Base-by-base conservation (phyloP, 305 asterid species). In the Fraxinus xanthoxyloides region DNA sequence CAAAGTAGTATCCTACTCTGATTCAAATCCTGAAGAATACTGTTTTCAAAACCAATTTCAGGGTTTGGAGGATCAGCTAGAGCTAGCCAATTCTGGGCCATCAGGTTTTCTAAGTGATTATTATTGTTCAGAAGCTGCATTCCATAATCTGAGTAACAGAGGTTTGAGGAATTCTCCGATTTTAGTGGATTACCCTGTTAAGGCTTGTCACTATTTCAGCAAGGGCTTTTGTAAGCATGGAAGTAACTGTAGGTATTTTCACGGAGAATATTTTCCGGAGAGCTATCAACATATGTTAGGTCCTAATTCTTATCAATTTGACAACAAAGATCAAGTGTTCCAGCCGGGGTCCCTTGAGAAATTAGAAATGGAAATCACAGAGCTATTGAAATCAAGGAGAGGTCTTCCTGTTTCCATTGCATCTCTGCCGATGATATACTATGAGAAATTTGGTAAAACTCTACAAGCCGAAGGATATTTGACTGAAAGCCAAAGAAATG, bases 401-500 rank as follows among this genome's bases (percentile, higher is more conserved):
- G 97, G 98, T 65, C 75, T 34, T 77, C 98, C 98, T 1, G 90
- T 95, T 80, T 93, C 99, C 13, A 95, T 95, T 82, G 99, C 99
- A 2, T 86, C 97, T 56, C 87, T 95, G 75, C 98, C 98, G 0
- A 89, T 91, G 97, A 34, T 95, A 83, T 95, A 93, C 84, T 91
- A 78, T 81, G 97, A 87, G 75, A 92, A 83, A 72, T 95, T 90
- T 31, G 95, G 97, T 32, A 93, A 78, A 81, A 83, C 81, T 70
- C 91, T 95, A 65, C 99, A 92, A 80, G 98, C 97, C 17, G 98
- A 93, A 86, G 99, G 98, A 83, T 95, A 95, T 82, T 83, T 92
- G 78, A 92, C 98, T 30, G 98, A 95, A 88, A 93, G 98, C 87
- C 98, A 92, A 84, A 83, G 98, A 61, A 97, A 95, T 51, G 98